Evolutionary conservation across 1,284 basidiomycete genomes (phyloP).

Genomic region (Cronartium quercuum): DNA sequence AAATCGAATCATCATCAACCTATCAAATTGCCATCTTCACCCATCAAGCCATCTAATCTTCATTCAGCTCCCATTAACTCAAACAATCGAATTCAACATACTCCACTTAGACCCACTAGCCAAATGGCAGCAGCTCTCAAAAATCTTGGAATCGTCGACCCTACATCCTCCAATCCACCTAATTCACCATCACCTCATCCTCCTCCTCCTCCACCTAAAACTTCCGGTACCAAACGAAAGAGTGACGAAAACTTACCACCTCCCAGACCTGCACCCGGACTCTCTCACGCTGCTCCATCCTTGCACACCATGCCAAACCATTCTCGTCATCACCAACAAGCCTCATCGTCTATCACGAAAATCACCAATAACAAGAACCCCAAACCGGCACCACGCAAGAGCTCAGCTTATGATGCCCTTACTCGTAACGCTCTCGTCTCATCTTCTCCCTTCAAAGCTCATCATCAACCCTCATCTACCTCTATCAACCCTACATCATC

Average conservation of each 20-base stretch:
- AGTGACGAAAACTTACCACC: constrained; percentile 32
- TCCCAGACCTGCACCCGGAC: constrained; percentile 18
- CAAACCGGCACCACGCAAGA: constrained; percentile 20
- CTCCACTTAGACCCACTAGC: constrained; percentile 18
- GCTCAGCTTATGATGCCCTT: constrained; percentile 14
- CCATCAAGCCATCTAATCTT: neutral
- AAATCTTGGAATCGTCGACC: constrained; percentile 20
- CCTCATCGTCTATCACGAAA: neutral
- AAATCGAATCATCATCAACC: constrained; percentile 23
- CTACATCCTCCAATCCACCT: neutral
- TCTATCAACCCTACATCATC: neutral
- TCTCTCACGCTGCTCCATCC: constrained; percentile 23
- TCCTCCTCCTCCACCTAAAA: neutral
- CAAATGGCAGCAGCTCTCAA: constrained; percentile 37
- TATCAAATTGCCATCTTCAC: neutral
- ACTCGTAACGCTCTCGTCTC: constrained; percentile 31
- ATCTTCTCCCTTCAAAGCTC: constrained; percentile 30
- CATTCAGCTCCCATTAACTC: neutral
- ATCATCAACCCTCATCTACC: neutral
- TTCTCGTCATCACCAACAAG: neutral
- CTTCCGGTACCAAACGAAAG: constrained; percentile 22
- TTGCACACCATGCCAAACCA: constrained; percentile 6
- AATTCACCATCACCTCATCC: neutral
- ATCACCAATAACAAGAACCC: too few species aligned
- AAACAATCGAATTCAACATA: neutral